phyloP scores from a whole-genome alignment of 345 rosid species.

The Schrenkiella parvula region DNA sequence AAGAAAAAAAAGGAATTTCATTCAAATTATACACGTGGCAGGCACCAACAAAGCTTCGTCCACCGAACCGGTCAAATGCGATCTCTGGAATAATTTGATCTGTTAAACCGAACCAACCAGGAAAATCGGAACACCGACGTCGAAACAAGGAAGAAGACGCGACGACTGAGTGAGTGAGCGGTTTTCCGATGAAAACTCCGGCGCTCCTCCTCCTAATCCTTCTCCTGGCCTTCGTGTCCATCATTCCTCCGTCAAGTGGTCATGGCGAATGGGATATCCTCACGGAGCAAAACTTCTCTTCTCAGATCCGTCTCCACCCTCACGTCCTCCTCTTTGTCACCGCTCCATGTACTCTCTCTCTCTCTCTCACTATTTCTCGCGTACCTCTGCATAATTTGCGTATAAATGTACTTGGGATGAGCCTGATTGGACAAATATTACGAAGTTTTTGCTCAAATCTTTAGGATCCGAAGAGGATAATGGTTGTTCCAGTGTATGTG shows the following conservation, averaged over 20 bases:
- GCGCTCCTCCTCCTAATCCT: conserved; percentile 17
- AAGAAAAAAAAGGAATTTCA: neutral
- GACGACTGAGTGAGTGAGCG: conserved; percentile 16
- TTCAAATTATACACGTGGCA: conserved; percentile 1
- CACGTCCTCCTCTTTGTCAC: conserved; percentile 72
- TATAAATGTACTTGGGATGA: neutral
- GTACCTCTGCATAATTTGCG: neutral
- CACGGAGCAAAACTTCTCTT: conserved; percentile 68
- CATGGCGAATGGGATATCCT: conserved; percentile 58
- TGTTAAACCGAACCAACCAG: conserved; percentile 14
- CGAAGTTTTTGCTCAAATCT: neutral
- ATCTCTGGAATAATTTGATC: neutral
- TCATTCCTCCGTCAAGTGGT: conserved; percentile 3
- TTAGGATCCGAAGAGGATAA: neutral
- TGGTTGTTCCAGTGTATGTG: neutral
- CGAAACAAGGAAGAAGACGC: neutral
- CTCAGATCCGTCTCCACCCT: conserved; percentile 75
- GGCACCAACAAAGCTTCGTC: neutral
- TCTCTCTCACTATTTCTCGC: neutral
- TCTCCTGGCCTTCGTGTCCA: neutral
- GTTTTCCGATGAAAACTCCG: conserved; percentile 25
- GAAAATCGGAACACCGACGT: conserved; percentile 6
- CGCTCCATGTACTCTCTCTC: conserved; percentile 53
- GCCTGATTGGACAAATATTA: neutral
- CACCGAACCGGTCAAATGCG: conserved; percentile 24